A percentile compares a stretch with the other conserved stretches of the same genome.
Conservation (phyloP, 805 yeast species). For the Hanseniaspora mollemarum region DNA sequence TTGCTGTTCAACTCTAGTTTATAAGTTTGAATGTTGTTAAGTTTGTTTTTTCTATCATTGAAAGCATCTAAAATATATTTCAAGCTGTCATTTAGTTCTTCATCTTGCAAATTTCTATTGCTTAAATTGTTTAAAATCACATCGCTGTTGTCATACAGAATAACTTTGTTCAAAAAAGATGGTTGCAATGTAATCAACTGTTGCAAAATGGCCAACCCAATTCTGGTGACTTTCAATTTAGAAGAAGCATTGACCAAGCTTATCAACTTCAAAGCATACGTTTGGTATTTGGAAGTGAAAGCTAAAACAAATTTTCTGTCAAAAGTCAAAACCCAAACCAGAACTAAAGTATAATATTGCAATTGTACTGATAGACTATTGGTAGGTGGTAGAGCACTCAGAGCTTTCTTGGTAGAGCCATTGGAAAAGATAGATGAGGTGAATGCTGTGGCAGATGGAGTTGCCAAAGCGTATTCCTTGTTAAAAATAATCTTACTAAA, state of each 20-base stretch:
- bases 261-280: constrained; percentile 36
- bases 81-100: constrained; percentile 71
- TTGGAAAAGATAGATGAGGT: constrained; percentile 4
- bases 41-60: constrained; percentile 57
- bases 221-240: constrained; percentile 81
- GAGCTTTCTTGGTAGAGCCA: background rate
- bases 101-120: constrained; percentile 90
- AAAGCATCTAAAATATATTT: constrained; percentile 46
- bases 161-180: constrained; percentile 50
- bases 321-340: constrained; percentile 79
- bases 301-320: constrained; percentile 40
- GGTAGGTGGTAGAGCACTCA: constrained; percentile 19
- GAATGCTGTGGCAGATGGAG: background rate
- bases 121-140: constrained; percentile 54
- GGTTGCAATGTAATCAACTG: constrained; percentile 39
- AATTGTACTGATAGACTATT: constrained; percentile 56
- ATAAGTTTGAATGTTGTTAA: constrained; percentile 90
- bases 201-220: constrained; percentile 63
- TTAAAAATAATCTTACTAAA: constrained; percentile 9
- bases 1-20: constrained; percentile 71
- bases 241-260: constrained; percentile 64
- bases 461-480: background rate
- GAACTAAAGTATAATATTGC: constrained; percentile 66
- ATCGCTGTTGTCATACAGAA: constrained; percentile 65
- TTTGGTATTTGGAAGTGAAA: constrained; percentile 45